phyloP scores from a whole-genome alignment of 768 basidiomycete genomes.

The Leccinum olivaceopallidum region DNA sequence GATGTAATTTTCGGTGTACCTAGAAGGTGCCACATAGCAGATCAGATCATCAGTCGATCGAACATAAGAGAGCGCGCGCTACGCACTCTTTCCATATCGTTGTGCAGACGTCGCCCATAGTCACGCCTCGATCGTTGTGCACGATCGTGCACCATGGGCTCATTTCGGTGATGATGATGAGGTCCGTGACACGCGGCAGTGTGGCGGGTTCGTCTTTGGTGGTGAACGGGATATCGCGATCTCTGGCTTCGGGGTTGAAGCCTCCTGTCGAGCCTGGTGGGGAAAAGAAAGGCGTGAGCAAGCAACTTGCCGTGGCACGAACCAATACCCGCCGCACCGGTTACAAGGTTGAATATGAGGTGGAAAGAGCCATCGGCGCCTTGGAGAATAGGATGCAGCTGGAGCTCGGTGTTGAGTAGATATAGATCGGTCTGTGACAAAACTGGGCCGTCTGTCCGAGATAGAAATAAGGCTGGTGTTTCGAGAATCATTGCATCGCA shows the following conservation, averaged over 20 bases:
- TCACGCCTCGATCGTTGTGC: slow-evolving; percentile 71
- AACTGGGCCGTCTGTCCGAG: slow-evolving; percentile 44
- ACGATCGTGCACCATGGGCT: slow-evolving; percentile 82
- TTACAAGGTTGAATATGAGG: slow-evolving; percentile 70
- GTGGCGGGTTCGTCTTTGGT: slow-evolving; percentile 66
- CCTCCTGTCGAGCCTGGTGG: slow-evolving; percentile 57
- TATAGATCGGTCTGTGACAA: slow-evolving; percentile 81
- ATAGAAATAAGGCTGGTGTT: background rate
- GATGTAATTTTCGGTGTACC: slow-evolving; percentile 68
- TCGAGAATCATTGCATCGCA: background rate
- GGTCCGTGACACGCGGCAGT: slow-evolving; percentile 60
- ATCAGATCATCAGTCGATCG: slow-evolving; percentile 13
- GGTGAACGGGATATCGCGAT: slow-evolving; percentile 55
- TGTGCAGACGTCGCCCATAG: slow-evolving; percentile 71
- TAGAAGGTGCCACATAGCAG: slow-evolving; percentile 28
- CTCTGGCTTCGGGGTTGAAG: slow-evolving; percentile 58
- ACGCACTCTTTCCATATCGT: slow-evolving; percentile 77
- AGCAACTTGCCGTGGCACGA: background rate
- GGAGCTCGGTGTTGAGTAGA: slow-evolving; percentile 66
- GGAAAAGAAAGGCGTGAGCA: background rate
- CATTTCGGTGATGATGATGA: slow-evolving; percentile 57
- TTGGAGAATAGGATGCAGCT: slow-evolving; percentile 72
- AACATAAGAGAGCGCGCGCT: background rate
- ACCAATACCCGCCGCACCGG: slow-evolving; percentile 43
- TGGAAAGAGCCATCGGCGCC: slow-evolving; percentile 50